A percentile compares a stretch with the other conserved stretches of the same genome.
phyloP scores from a whole-genome alignment of 257 asterid species.

The Capsicum chinense region DNA sequence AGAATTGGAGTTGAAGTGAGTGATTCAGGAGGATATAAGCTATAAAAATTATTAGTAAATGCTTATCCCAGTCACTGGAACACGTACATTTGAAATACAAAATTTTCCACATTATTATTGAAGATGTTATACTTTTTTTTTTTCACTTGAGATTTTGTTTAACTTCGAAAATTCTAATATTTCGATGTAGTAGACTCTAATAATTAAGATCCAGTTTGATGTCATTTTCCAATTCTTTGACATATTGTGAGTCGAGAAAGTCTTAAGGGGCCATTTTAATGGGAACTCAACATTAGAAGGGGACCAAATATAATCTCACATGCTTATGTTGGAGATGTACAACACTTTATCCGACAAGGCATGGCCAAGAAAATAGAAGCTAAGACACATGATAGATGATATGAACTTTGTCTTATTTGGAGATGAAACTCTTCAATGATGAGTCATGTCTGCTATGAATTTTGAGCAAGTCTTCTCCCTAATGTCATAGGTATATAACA shows the following conservation, averaged over 20 bases:
- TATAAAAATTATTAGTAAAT: too few relatives aligned
- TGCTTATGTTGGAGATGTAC: conserved; percentile 23
- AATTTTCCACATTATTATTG: too few relatives aligned
- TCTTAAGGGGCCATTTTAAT: neutral
- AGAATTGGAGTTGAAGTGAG: too few relatives aligned
- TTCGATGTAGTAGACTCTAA: neutral
- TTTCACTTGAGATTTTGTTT: neutral
- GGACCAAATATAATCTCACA: neutral
- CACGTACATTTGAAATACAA: too few relatives aligned
- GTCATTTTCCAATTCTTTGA: neutral
- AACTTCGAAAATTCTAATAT: neutral
- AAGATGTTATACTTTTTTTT: too few relatives aligned
- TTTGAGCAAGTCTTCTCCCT: neutral
- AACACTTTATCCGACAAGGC: neutral
- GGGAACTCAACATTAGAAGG: neutral
- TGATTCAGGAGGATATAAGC: too few relatives aligned
- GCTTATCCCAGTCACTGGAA: too few relatives aligned
- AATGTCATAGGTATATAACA: neutral
- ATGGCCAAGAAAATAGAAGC: conserved; percentile 14
- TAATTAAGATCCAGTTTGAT: neutral
- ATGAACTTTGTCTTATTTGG: conserved; percentile 1
- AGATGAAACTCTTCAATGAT: conserved; percentile 4
- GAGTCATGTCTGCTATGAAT: neutral
- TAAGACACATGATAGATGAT: neutral
- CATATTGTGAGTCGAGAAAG: neutral